A percentile compares a stretch with the other conserved stretches of the same genome.
phyloP scores from a whole-genome alignment of 768 basidiomycete genomes.

The Macrolepiota fuliginosa region DNA sequence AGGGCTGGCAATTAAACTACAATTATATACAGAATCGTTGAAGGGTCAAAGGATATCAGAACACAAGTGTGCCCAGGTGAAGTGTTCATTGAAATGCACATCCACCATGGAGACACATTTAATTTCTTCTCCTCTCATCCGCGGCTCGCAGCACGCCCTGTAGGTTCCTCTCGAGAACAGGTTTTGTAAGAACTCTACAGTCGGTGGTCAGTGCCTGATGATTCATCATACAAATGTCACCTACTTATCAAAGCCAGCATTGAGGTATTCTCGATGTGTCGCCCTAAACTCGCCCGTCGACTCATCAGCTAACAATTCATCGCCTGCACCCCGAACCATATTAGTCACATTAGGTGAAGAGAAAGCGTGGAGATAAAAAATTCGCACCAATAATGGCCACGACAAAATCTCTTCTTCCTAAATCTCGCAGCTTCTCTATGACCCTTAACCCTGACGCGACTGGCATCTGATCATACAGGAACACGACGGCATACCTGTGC shows the following conservation, averaged over 20 bases:
- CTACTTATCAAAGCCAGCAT: slow-evolving; percentile 74
- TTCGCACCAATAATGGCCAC: slow-evolving; percentile 71
- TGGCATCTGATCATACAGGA: slow-evolving; percentile 80
- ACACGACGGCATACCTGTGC: slow-evolving; percentile 44
- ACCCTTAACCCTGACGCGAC: slow-evolving; percentile 72
- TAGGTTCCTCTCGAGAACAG: slow-evolving; percentile 63
- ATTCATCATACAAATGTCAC: slow-evolving; percentile 21
- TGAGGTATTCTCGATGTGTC: slow-evolving; percentile 74
- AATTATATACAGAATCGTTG: background rate
- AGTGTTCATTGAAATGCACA: too few species aligned
- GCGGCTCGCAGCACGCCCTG: slow-evolving; percentile 42
- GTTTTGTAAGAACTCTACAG: slow-evolving; percentile 72
- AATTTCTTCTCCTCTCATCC: slow-evolving; percentile 41
- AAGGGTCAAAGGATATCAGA: background rate
- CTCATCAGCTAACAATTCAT: slow-evolving; percentile 49
- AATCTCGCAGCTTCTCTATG: slow-evolving; percentile 59
- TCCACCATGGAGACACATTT: slow-evolving; percentile 1
- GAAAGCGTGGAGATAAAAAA: background rate
- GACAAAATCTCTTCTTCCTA: slow-evolving; percentile 74
- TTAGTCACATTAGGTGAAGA: slow-evolving; percentile 1
- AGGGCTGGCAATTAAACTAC: background rate
- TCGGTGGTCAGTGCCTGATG: slow-evolving; percentile 10
- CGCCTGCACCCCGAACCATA: slow-evolving; percentile 32
- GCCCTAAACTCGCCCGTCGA: slow-evolving; percentile 17
- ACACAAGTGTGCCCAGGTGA: background rate